Conservation (phyloP, 1,284 basidiomycete species). For the Fomitopsis pinicola region DNA sequence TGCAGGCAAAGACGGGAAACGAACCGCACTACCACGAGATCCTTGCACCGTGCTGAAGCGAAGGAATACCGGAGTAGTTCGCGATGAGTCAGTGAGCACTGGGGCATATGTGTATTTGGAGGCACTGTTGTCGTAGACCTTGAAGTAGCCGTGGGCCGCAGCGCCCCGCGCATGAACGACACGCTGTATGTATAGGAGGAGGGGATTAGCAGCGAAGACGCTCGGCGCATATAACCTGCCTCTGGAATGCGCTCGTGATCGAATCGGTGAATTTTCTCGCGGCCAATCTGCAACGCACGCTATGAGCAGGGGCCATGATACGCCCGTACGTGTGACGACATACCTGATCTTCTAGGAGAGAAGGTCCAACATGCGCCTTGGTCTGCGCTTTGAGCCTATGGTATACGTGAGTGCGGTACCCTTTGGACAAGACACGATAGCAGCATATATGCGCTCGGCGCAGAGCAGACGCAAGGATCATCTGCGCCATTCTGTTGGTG, state of each 20-base stretch:
- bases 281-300: conserved; percentile 33
- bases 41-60: conserved; percentile 84
- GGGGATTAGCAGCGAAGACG: neutral
- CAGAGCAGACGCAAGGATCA: neutral
- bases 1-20: conserved; percentile 13
- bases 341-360: conserved; percentile 59
- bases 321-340: neutral
- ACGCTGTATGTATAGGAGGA: conserved; percentile 19
- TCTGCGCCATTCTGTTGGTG: too few relatives aligned
- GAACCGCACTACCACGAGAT: conserved; percentile 65
- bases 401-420: neutral
- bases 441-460: neutral
- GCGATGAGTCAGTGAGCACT: conserved; percentile 68
- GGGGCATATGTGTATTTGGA: conserved; percentile 62
- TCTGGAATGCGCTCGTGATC: conserved; percentile 82
- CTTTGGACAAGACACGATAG: neutral
- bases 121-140: conserved; percentile 59
- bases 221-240: conserved; percentile 43
- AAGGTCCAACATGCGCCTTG: conserved; percentile 43
- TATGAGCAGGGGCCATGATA: neutral
- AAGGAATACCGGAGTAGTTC: conserved; percentile 71
- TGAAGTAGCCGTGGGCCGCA: conserved; percentile 80
- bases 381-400: conserved; percentile 50
- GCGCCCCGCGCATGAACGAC: conserved; percentile 73
- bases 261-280: conserved; percentile 74